A percentile compares a stretch with the other conserved stretches of the same genome.
phyloP scores from a whole-genome alignment of 305 asterid genomes.

The Caryopteris hybrid region DNA sequence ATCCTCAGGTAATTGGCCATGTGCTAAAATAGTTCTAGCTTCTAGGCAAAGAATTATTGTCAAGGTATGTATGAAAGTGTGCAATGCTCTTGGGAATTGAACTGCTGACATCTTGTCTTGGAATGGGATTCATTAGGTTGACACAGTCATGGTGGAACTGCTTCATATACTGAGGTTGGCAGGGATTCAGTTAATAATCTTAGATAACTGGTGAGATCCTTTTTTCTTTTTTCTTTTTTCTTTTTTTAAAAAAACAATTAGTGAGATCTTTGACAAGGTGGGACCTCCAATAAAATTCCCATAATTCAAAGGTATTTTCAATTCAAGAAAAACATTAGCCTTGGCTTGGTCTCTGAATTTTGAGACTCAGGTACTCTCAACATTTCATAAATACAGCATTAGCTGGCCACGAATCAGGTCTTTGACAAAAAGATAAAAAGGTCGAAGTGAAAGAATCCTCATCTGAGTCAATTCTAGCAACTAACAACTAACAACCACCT shows the following conservation, averaged over 20 bases:
- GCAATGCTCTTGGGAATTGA: background rate
- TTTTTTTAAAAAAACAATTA: no score
- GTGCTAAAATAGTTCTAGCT: constrained; percentile 20
- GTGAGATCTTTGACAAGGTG: background rate
- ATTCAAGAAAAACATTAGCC: background rate
- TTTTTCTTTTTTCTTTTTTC: no score
- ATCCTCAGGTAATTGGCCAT: constrained; percentile 35
- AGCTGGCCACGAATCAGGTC: background rate
- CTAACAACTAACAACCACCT: background rate
- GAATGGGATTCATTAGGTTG: background rate
- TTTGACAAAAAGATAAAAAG: background rate
- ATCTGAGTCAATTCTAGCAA: no score
- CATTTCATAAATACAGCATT: background rate
- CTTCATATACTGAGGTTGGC: background rate
- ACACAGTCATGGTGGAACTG: background rate
- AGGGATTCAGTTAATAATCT: background rate
- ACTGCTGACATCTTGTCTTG: constrained; percentile 13
- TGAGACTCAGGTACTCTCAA: no score
- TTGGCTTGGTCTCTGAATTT: no score
- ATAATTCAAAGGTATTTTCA: background rate
- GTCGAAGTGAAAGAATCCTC: background rate
- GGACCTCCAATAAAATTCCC: background rate
- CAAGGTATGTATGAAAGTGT: constrained; percentile 10
- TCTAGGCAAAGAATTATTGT: constrained; percentile 17
- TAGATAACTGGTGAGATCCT: background rate